Conservation (phyloP, 495 filamentous ascomycete species). For the Aspergillus taichungensis region DNA sequence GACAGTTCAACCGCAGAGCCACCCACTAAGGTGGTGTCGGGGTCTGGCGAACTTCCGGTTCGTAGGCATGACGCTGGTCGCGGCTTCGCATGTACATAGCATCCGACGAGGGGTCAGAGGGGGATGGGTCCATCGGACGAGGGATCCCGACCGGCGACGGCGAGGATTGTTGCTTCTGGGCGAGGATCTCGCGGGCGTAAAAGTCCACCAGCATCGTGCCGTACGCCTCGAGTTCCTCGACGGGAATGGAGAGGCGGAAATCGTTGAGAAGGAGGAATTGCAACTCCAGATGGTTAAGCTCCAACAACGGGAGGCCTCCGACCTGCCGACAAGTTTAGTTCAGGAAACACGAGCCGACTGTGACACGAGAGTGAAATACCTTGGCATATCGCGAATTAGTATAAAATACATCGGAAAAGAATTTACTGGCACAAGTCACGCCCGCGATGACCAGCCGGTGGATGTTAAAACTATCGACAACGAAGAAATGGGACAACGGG, state of each 20-base stretch:
- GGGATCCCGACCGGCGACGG: constrained; percentile 16
- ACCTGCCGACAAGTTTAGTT: constrained; percentile 47
- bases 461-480: constrained; percentile 99
- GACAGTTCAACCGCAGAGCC: not conserved
- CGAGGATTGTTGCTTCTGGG: constrained; percentile 47
- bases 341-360: constrained; percentile 4
- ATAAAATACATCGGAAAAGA: constrained; percentile 99
- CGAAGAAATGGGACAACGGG: constrained; percentile 73
- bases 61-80: constrained; percentile 21
- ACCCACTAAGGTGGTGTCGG: constrained; percentile 32
- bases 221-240: constrained; percentile 94
- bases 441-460: constrained; percentile 95
- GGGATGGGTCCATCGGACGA: constrained; percentile 11
- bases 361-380: constrained; percentile 43
- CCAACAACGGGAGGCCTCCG: constrained; percentile 87
- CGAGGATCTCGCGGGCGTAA: constrained; percentile 84
- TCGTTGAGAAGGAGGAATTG: constrained; percentile 97
- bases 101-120: constrained; percentile 19
- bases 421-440: constrained; percentile 98
- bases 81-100: constrained; percentile 34
- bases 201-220: constrained; percentile 99
- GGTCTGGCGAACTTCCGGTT: constrained; percentile 26
- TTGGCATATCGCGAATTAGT: constrained; percentile 99
- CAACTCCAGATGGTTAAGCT: constrained; percentile 93
- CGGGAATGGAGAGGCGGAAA: constrained; percentile 86